phyloP scores from a whole-genome alignment of 73 alveolate species.

The Uronychia binucleata region DNA sequence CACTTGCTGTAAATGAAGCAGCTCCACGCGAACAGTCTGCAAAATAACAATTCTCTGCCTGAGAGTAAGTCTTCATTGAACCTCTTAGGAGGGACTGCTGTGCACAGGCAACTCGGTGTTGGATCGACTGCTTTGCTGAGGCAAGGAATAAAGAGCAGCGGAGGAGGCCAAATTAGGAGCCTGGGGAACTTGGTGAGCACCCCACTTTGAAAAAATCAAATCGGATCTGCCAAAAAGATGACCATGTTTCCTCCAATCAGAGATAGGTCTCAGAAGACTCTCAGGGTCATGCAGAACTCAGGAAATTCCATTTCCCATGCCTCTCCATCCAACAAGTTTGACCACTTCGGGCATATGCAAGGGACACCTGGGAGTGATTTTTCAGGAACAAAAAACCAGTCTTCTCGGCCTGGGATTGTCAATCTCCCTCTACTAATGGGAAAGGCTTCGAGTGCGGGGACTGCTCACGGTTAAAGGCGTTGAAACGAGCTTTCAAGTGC shows the following conservation, averaged over 20 bases:
- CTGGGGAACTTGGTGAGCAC: background rate
- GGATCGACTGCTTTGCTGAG: background rate
- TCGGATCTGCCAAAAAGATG: background rate
- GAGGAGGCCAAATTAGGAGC: background rate
- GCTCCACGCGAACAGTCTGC: background rate
- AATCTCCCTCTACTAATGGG: background rate
- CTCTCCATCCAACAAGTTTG: background rate
- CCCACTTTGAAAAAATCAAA: background rate
- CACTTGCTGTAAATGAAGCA: background rate
- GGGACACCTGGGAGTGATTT: background rate
- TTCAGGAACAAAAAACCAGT: background rate
- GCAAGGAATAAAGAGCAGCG: background rate
- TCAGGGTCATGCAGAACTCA: background rate
- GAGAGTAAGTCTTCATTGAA: background rate
- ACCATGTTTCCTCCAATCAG: background rate
- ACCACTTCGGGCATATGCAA: too few relatives aligned
- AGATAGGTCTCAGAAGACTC: background rate
- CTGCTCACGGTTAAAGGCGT: background rate
- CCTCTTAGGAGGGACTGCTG: background rate
- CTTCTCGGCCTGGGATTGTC: background rate
- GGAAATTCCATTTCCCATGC: background rate
- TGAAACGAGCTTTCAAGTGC: background rate
- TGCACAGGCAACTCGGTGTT: background rate
- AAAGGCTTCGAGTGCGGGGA: background rate
- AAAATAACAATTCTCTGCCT: background rate